Evolutionary conservation across 2,329 filamentous ascomycete species (phyloP), one percentile per base, ranked within the genome.

Genomic region (Fusarium sambucinum): DNA sequence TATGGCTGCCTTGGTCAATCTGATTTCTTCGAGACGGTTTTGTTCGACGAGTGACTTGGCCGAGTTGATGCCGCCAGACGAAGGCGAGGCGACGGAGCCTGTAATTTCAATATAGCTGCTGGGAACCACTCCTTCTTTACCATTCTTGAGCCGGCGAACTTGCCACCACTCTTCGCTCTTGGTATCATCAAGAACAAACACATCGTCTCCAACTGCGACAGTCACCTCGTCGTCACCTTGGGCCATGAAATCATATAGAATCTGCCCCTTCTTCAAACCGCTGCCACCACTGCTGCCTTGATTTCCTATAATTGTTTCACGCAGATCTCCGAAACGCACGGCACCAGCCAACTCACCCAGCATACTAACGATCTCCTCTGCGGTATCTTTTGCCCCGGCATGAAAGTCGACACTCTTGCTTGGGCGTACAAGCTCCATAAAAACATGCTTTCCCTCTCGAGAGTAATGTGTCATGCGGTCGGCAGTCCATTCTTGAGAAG

Each of bases 131-230:
- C 96, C 96, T 81, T 97, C 93, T 76, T 94, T 96, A 72, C 93
- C 93, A 77, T 94, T 98, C 82, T 94, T 96, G 67, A 97, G 76
- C 35, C 94, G 89, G 62, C 92, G 89, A 35, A 99, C 93, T 83
- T 96, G 94, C 95, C 96, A 98, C 96, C 96, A 99, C 77, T 99
- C 96, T 61, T 97, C 94, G 66, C 94, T 97, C 80, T 94, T 96
- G 33, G 85, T 88, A 75, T 97, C 94, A 76, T 99, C 95, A 57
- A 98, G 79, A 55, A 99, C 84, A 42, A 97, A 83, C 40, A 99
- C 95, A 75, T 99, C 95, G 76, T 99, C 96, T 40, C 92, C 96
- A 23, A 91, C 87, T 27, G 88, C 90, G 46, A 99, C 96, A 0
- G 93, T 97, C 47, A 99, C 95, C 80, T 99, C 96, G 74, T 99